Evolutionary conservation across 2,329 filamentous ascomycete species (phyloP).

Genomic region (Elsinoe ampelina): DNA sequence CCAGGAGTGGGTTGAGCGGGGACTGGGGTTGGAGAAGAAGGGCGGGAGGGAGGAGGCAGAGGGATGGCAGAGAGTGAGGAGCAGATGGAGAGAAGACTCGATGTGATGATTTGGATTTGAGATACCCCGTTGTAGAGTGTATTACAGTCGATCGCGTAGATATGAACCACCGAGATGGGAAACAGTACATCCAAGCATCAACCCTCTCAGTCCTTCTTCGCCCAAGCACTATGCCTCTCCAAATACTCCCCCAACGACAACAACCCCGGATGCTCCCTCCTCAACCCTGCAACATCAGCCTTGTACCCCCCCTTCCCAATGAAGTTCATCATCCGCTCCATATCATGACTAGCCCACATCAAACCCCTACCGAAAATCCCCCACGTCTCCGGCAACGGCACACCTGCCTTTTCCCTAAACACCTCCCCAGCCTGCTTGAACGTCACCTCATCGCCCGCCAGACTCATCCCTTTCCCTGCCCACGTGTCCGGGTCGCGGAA

Average conservation of each 20-base stretch:
- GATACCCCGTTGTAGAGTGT: not conserved
- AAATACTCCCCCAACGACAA: conserved; percentile 15
- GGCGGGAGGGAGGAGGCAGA: conserved; percentile 59
- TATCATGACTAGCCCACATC: conserved; percentile 31
- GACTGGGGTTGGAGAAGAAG: conserved; percentile 51
- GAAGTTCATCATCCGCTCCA: conserved; percentile 34
- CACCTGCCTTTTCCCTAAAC: conserved; percentile 40
- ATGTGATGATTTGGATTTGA: conserved; percentile 38
- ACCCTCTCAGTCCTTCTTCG: not conserved
- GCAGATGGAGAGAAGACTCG: conserved; percentile 58
- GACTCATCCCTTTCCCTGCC: conserved; percentile 35
- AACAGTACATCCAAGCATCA: too few species aligned
- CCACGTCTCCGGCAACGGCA: conserved; percentile 36
- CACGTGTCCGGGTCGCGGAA: conserved; percentile 39
- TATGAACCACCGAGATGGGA: not conserved
- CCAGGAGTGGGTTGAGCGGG: conserved; percentile 86
- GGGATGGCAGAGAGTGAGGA: conserved; percentile 56
- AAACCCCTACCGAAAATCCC: conserved; percentile 32
- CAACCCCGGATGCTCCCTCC: conserved; percentile 32
- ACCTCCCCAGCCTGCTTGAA: conserved; percentile 36
- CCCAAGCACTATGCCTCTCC: conserved; percentile 15
- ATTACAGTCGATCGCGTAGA: not conserved
- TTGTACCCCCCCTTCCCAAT: conserved; percentile 40
- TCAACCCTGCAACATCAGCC: conserved; percentile 37
- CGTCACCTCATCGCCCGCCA: conserved; percentile 46